phyloP scores from a whole-genome alignment of 305 asterid genomes.

The Solanum hybrid region DNA sequence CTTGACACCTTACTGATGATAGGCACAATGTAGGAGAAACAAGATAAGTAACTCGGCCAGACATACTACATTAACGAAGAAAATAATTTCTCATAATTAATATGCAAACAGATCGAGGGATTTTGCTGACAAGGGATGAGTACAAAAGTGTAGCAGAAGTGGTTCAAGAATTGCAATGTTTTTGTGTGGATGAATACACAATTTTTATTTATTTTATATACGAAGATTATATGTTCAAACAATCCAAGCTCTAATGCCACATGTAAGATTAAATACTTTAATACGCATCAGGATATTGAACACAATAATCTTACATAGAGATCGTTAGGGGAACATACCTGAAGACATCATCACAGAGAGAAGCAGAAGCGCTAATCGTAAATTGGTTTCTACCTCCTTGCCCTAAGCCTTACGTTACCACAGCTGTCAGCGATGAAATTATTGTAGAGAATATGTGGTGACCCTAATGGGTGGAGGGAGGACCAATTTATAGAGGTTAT shows the following conservation, averaged over 20 bases:
- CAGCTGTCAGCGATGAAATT: neutral
- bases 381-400: neutral
- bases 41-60: neutral
- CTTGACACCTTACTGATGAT: neutral
- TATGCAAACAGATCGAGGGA: slow-evolving; percentile 37
- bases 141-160: slow-evolving; percentile 61
- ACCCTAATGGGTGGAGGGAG: neutral
- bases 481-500: neutral
- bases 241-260: neutral
- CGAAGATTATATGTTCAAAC: neutral
- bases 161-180: slow-evolving; percentile 47
- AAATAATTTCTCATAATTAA: neutral
- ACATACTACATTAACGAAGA: neutral
- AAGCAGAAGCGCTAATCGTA: neutral
- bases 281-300: neutral
- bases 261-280: too few species aligned
- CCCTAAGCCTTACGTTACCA: neutral
- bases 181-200: slow-evolving; percentile 41
- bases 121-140: slow-evolving; percentile 39
- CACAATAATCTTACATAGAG: neutral
- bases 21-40: neutral
- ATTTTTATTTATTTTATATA: slow-evolving; percentile 15
- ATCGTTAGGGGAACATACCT: neutral
- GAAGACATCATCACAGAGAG: neutral
- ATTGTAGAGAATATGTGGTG: neutral